phyloP scores from a whole-genome alignment of 371 early-diverging fungal species.

The Mucor indicus region DNA sequence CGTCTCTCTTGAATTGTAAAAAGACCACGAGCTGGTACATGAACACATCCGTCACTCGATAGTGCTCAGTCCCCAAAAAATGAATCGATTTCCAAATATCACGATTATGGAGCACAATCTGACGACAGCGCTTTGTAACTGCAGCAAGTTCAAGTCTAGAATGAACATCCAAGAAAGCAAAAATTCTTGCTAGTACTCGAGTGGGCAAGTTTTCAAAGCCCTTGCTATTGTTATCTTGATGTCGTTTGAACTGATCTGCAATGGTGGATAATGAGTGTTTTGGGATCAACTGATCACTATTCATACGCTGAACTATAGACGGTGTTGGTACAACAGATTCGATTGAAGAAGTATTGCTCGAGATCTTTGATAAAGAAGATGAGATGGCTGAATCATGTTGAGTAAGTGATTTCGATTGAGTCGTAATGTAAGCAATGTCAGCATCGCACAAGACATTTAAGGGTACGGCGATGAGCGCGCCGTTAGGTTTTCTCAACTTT shows the following conservation, averaged over 20 bases:
- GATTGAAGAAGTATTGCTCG: too few relatives aligned
- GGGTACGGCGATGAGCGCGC: conserved; percentile 38
- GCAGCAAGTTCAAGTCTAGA: conserved; percentile 18
- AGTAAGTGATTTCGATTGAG: background rate
- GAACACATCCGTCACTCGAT: conserved; percentile 9
- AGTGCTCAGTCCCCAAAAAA: conserved; percentile 8
- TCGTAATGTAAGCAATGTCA: conserved; percentile 33
- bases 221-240: background rate
- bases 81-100: conserved; percentile 18
- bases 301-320: conserved; percentile 14
- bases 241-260: conserved; percentile 18
- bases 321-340: too few relatives aligned
- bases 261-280: conserved; percentile 26
- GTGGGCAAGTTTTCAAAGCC: conserved; percentile 8
- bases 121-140: conserved; percentile 6
- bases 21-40: conserved; percentile 8
- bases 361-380: too few relatives aligned
- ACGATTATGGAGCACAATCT: conserved; percentile 12
- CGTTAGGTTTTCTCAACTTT: conserved; percentile 34
- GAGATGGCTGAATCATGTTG: background rate
- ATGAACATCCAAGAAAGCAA: conserved; percentile 15
- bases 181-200: conserved; percentile 1
- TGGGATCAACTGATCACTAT: conserved; percentile 16
- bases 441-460: conserved; percentile 27
- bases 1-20: conserved; percentile 3